A percentile compares a stretch with the other conserved stretches of the same genome.
These are phyloP conservation scores for Ophidiomyces ophidiicola DNA, from an alignment of 2,329 filamentous ascomycete species.

Conservation along the genomic window DNA sequence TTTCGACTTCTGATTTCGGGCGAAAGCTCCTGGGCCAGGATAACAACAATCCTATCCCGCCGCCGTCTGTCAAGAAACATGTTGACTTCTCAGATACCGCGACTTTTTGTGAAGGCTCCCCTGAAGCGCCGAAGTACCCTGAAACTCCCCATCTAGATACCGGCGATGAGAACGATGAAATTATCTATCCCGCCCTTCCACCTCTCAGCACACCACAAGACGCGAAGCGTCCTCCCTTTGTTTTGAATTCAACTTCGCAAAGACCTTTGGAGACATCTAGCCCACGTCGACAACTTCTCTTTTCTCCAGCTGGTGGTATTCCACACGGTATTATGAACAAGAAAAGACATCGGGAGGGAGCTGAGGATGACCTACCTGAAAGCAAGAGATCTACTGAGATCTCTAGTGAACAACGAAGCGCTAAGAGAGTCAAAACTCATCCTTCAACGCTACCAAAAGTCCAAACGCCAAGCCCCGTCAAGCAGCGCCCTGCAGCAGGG, in stretches of 20 bases:
- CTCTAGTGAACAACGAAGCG: slow-evolving; percentile 21
- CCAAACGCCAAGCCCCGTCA: slow-evolving; percentile 26
- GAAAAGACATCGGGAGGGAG: slow-evolving; percentile 27
- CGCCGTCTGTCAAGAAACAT: slow-evolving; percentile 61
- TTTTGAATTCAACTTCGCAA: slow-evolving; percentile 26
- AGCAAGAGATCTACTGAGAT: slow-evolving; percentile 24
- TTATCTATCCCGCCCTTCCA: slow-evolving; percentile 30
- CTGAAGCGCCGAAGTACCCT: slow-evolving; percentile 24
- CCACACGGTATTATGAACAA: slow-evolving; percentile 32
- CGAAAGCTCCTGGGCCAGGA: slow-evolving; percentile 19
- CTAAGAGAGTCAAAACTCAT: slow-evolving; percentile 26
- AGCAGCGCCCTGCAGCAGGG: slow-evolving; percentile 15
- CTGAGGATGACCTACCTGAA: slow-evolving; percentile 24
- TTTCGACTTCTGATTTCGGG: slow-evolving; percentile 11
- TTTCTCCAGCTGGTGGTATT: slow-evolving; percentile 26
- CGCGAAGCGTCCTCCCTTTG: slow-evolving; percentile 11
- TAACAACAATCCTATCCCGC: slow-evolving; percentile 33
- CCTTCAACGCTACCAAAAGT: slow-evolving; percentile 18
- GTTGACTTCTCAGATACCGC: slow-evolving; percentile 70
- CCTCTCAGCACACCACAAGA: slow-evolving; percentile 26
- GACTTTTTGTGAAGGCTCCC: slow-evolving; percentile 37
- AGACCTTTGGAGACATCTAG: slow-evolving; percentile 27
- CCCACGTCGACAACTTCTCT: slow-evolving; percentile 12
- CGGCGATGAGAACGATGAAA: slow-evolving; percentile 18
- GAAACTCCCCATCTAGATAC: slow-evolving; percentile 13